Percentiles rank a stretch among this genome's conserved stretches.
These are phyloP conservation scores for Hypoxylon sp. DNA, from an alignment of 2,329 filamentous ascomycete species.

Conservation along the genomic window DNA sequence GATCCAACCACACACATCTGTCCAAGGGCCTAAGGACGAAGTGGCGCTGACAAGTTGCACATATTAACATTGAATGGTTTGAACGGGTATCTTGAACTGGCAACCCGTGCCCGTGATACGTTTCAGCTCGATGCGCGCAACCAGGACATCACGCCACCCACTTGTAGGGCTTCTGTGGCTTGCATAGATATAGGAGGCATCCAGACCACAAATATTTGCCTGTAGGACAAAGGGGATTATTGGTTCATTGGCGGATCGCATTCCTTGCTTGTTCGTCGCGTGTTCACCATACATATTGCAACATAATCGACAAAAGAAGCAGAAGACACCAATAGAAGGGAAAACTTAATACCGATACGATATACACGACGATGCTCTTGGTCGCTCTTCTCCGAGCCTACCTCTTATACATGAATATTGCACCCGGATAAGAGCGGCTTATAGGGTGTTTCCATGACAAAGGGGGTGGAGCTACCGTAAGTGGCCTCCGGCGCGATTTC, in stretches of 20 bases:
- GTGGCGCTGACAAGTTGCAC: constrained; percentile 18
- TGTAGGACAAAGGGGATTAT: constrained; percentile 18
- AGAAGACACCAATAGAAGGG: neutral
- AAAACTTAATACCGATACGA: neutral
- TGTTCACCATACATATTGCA: neutral
- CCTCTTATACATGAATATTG: neutral
- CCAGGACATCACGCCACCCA: constrained; percentile 33
- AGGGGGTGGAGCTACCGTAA: neutral
- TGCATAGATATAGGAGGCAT: constrained; percentile 21
- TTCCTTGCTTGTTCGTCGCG: constrained; percentile 1
- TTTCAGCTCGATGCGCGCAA: constrained; percentile 18
- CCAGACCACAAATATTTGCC: constrained; percentile 19
- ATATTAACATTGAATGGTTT: constrained; percentile 6
- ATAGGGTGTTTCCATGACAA: neutral
- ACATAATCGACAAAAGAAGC: neutral
- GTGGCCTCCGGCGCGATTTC: neutral
- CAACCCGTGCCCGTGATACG: constrained; percentile 27
- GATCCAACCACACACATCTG: constrained; percentile 25
- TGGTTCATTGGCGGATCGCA: constrained; percentile 3
- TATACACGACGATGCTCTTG: constrained; percentile 1
- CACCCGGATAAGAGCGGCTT: neutral
- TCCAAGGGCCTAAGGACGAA: constrained; percentile 17
- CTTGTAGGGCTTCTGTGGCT: neutral
- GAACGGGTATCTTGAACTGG: constrained; percentile 31
- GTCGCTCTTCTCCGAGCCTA: neutral